Conservation (phyloP, 208 protist species). For the Tritrichomonas foetus region DNA sequence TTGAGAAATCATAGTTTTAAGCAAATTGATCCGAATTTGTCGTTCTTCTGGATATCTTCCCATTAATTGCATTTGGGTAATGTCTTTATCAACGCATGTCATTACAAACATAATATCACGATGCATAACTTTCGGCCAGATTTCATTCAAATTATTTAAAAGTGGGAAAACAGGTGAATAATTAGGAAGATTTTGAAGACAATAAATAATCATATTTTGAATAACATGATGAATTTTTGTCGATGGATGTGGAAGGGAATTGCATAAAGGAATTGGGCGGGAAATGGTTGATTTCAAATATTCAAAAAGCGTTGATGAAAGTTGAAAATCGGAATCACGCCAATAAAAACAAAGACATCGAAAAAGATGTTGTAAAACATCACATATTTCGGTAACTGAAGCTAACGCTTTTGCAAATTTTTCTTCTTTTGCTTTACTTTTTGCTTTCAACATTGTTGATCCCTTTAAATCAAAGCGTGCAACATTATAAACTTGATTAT, state of each 20-base stretch:
- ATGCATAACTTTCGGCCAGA: not conserved
- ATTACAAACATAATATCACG: not conserved
- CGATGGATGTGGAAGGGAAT: not conserved
- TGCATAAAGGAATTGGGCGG: slow-evolving; percentile 7
- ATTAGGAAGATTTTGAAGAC: not conserved
- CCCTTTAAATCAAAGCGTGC: not conserved
- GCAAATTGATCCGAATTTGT: not conserved
- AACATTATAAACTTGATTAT: not conserved
- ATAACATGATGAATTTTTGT: not conserved
- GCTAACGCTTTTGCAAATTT: not conserved
- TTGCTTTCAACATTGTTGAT: not conserved
- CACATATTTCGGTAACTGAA: not conserved
- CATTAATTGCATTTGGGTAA: not conserved
- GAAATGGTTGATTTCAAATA: not conserved
- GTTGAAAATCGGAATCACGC: not conserved
- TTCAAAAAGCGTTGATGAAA: not conserved
- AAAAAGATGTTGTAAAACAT: not conserved
- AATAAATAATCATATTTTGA: slow-evolving; percentile 2
- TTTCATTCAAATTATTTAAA: not conserved
- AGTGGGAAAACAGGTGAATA: not conserved
- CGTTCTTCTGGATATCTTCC: not conserved
- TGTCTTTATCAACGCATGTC: not conserved
- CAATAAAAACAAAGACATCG: not conserved
- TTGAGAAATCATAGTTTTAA: not conserved
- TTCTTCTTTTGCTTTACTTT: not conserved